Conservation (phyloP, 345 rosid genomes). For the Reutealis trisperma region DNA sequence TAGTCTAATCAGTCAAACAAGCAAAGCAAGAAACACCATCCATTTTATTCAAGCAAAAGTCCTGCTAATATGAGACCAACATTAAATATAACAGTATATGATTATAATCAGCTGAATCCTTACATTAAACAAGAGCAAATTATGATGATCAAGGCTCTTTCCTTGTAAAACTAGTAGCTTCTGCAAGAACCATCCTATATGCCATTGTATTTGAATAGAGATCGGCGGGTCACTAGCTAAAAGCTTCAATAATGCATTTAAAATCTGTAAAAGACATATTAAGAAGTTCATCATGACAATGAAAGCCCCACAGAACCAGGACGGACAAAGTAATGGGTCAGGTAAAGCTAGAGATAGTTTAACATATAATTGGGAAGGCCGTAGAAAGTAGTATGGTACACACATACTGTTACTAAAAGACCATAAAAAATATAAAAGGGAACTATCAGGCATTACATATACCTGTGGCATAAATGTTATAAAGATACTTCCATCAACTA, state of each 20-base stretch:
- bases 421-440: background rate
- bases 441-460: background rate
- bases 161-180: conserved; percentile 44
- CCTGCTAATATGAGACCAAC: background rate
- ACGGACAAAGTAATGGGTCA: background rate
- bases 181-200: conserved; percentile 57
- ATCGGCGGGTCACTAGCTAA: conserved; percentile 41
- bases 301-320: background rate
- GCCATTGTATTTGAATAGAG: conserved; percentile 37
- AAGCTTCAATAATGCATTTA: conserved; percentile 46
- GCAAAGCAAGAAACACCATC: background rate
- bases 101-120: conserved; percentile 30
- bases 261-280: conserved; percentile 37
- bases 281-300: conserved; percentile 10
- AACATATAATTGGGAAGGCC: background rate
- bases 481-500: conserved; percentile 25
- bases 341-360: background rate
- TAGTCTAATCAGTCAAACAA: background rate
- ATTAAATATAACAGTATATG: background rate
- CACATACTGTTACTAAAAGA: background rate
- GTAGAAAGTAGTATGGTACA: no score
- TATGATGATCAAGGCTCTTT: conserved; percentile 33
- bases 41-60: background rate
- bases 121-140: conserved; percentile 48
- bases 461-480: conserved; percentile 40